These are phyloP conservation scores for Actinomucor elegans DNA, from an alignment of 371 early-diverging fungal genomes.

Conservation along the genomic window DNA sequence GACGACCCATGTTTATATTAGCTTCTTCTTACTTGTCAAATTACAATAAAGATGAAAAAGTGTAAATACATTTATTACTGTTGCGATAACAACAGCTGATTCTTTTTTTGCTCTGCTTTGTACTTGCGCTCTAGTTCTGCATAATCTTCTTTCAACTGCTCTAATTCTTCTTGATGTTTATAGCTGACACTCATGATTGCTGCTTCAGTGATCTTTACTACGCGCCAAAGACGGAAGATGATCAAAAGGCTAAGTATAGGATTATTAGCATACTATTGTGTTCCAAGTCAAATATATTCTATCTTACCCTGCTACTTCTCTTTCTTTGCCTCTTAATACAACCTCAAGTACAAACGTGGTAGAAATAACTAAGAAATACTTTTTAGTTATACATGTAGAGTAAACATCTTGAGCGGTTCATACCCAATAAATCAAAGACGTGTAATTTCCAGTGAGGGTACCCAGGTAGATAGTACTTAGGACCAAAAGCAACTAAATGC, in stretches of 20 bases:
- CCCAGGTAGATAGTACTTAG: constrained; percentile 41
- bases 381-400: background rate
- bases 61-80: background rate
- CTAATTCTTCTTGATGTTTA: constrained; percentile 28
- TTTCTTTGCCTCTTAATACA: constrained; percentile 45
- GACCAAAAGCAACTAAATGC: constrained; percentile 43
- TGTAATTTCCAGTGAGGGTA: constrained; percentile 48
- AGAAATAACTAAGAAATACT: constrained; percentile 26
- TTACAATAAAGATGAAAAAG: constrained; percentile 11
- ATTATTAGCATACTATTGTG: background rate
- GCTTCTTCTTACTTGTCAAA: constrained; percentile 28
- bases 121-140: constrained; percentile 25
- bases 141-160: constrained; percentile 17
- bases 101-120: constrained; percentile 23
- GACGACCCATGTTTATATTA: constrained; percentile 30
- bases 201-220: constrained; percentile 48
- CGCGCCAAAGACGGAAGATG: constrained; percentile 51
- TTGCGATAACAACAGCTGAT: constrained; percentile 7
- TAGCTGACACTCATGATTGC: constrained; percentile 35
- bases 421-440: constrained; percentile 43
- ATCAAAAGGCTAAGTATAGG: constrained; percentile 33
- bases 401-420: background rate
- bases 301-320: constrained; percentile 50
- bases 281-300: background rate
- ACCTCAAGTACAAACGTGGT: constrained; percentile 47